Evolutionary conservation across 371 early-diverging fungal genomes (phyloP).

Genomic region (Mucor racemosus): DNA sequence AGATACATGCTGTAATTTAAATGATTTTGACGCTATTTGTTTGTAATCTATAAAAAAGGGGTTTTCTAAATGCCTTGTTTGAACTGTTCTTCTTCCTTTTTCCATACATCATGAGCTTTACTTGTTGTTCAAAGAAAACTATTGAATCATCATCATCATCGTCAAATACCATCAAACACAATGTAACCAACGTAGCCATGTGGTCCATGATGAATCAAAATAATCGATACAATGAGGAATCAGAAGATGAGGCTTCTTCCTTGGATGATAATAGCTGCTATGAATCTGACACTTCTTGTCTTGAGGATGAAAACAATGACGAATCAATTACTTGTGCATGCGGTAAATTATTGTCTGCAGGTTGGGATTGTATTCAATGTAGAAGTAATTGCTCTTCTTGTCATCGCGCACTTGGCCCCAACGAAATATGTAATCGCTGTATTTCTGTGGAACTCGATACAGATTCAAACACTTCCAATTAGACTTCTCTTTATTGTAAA

Average conservation of each 20-base stretch:
- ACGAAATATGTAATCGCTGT: constrained; percentile 21
- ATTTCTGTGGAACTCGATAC: constrained; percentile 4
- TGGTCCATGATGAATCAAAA: background rate
- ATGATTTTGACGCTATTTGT: background rate
- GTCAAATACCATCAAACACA: background rate
- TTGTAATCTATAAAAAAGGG: background rate
- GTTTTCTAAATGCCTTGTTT: background rate
- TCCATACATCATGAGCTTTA: background rate
- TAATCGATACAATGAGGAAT: background rate
- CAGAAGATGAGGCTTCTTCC: background rate
- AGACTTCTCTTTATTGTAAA: background rate
- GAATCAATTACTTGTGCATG: constrained; percentile 14
- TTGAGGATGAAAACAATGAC: background rate
- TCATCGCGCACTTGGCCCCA: constrained; percentile 16
- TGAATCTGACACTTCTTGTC: background rate
- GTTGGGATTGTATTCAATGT: constrained; percentile 22
- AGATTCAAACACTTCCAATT: background rate
- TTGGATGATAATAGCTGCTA: background rate
- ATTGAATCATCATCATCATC: background rate
- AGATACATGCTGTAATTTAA: background rate
- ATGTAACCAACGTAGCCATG: background rate
- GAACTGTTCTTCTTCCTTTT: background rate
- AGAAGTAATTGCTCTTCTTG: constrained; percentile 20
- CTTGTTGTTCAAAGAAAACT: background rate
- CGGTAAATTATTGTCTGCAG: constrained; percentile 16